These are phyloP conservation scores for Chaetomium strumarium DNA, from an alignment of 2,329 filamentous ascomycete species.

Conservation along the genomic window DNA sequence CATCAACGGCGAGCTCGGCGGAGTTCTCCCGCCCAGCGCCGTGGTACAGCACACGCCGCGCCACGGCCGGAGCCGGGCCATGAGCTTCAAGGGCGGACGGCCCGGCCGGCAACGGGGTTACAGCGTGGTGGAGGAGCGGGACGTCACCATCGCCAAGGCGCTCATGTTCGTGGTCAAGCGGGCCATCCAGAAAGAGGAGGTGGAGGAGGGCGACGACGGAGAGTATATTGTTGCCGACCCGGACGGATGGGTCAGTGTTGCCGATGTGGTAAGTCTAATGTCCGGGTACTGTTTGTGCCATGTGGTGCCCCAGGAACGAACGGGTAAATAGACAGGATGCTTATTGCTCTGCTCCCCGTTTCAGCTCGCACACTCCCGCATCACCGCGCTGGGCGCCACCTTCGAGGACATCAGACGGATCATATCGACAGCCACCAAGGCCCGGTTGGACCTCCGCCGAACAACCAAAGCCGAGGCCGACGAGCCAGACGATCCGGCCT, in stretches of 20 bases:
- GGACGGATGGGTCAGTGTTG: conserved; percentile 37
- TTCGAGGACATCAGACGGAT: conserved; percentile 34
- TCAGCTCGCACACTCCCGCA: conserved; percentile 33
- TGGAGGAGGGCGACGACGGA: conserved; percentile 31
- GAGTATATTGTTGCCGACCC: conserved; percentile 32
- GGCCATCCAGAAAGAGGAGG: conserved; percentile 32
- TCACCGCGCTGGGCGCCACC: conserved; percentile 32
- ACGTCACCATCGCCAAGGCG: conserved; percentile 36
- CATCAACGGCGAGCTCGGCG: conserved; percentile 32
- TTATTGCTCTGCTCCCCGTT: background rate
- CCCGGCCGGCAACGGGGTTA: conserved; percentile 32
- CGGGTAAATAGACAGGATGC: no score
- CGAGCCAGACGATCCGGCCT: conserved; percentile 23
- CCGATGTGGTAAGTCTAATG: conserved; percentile 36
- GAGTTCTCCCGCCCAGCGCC: conserved; percentile 33
- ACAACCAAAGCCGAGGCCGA: conserved; percentile 21
- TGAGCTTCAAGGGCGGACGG: conserved; percentile 35
- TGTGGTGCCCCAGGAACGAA: no score
- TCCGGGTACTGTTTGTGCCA: background rate
- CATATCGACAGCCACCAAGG: conserved; percentile 30
- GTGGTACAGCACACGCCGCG: conserved; percentile 31
- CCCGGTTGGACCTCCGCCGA: conserved; percentile 33
- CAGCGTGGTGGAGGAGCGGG: conserved; percentile 37
- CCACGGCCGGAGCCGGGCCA: conserved; percentile 35
- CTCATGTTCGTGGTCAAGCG: conserved; percentile 38